A percentile compares a stretch with the other conserved stretches of the same genome.
These are phyloP conservation scores for Stephanodiscus minutulus DNA, from an alignment of 108 stramenopile species.

Conservation along the genomic window DNA sequence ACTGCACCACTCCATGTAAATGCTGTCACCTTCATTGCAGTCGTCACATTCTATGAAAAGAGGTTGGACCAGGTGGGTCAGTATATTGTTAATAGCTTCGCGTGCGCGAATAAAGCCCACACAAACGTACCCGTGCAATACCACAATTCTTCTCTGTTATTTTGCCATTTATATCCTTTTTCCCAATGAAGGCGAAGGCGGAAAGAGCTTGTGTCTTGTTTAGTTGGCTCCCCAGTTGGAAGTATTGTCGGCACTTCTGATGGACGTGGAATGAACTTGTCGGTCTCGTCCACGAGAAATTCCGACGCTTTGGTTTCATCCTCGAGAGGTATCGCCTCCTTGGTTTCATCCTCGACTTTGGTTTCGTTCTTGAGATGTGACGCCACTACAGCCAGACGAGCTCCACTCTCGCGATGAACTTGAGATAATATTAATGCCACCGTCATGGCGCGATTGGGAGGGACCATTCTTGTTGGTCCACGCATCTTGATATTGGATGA, in stretches of 20 bases:
- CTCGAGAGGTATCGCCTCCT: not conserved
- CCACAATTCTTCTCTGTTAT: slow-evolving; percentile 15
- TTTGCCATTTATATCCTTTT: slow-evolving; percentile 28
- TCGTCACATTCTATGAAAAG: not conserved
- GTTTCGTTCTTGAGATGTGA: not conserved
- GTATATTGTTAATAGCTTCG: not conserved
- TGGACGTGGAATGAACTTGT: not conserved
- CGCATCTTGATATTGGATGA: too few relatives aligned
- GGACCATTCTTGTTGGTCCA: not conserved
- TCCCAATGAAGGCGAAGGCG: slow-evolving; percentile 47
- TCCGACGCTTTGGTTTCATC: not conserved
- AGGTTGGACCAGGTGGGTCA: not conserved
- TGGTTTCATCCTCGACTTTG: not conserved
- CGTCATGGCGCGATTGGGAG: not conserved
- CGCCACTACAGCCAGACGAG: not conserved
- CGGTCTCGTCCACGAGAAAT: not conserved
- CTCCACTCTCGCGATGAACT: not conserved
- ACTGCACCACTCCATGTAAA: slow-evolving; percentile 8
- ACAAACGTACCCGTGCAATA: slow-evolving; percentile 11
- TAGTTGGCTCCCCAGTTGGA: not conserved
- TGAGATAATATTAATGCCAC: not conserved
- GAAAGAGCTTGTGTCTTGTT: slow-evolving; percentile 2
- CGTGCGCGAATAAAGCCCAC: not conserved
- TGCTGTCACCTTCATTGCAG: not conserved
- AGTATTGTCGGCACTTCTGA: not conserved